These are phyloP conservation scores for Lasiodiplodia theobromae DNA, from an alignment of 2,329 filamentous ascomycete species.

Conservation along the genomic window DNA sequence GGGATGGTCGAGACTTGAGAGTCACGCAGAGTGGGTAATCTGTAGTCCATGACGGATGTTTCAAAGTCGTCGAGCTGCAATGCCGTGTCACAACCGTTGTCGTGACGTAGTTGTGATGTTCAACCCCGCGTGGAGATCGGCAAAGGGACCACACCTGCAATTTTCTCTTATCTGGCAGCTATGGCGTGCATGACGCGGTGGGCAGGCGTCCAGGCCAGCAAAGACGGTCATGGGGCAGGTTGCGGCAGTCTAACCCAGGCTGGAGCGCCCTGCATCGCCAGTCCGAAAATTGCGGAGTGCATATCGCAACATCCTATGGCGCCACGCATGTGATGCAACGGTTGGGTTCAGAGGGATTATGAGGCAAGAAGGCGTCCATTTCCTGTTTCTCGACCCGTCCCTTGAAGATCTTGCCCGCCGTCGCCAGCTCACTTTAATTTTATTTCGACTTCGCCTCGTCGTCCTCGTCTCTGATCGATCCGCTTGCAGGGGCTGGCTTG, in stretches of 20 bases:
- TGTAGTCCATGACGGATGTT: too few relatives aligned
- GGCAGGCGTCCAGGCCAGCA: background rate
- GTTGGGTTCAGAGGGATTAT: background rate
- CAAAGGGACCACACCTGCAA: background rate
- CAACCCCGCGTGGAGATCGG: background rate
- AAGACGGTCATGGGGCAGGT: background rate
- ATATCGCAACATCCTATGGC: constrained; percentile 16
- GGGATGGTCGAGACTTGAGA: too few relatives aligned
- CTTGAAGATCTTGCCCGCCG: background rate
- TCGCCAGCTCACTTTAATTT: background rate
- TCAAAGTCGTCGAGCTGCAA: too few relatives aligned
- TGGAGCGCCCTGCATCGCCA: background rate
- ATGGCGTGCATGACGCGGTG: constrained; percentile 2
- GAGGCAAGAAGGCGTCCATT: background rate
- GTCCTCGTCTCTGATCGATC: background rate
- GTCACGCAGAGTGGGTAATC: too few relatives aligned
- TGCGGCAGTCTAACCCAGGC: background rate
- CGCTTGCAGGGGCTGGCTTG: background rate
- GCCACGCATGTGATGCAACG: constrained; percentile 19
- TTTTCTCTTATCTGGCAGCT: background rate
- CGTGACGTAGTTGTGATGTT: constrained; percentile 9
- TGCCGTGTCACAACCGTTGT: background rate
- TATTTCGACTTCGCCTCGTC: background rate
- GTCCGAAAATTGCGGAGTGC: constrained; percentile 18
- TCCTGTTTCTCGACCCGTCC: background rate